Percentiles rank a stretch among this genome's conserved stretches.
Conservation (phyloP, 108 stramenopile species). For the Poteriospumella lacustris region DNA sequence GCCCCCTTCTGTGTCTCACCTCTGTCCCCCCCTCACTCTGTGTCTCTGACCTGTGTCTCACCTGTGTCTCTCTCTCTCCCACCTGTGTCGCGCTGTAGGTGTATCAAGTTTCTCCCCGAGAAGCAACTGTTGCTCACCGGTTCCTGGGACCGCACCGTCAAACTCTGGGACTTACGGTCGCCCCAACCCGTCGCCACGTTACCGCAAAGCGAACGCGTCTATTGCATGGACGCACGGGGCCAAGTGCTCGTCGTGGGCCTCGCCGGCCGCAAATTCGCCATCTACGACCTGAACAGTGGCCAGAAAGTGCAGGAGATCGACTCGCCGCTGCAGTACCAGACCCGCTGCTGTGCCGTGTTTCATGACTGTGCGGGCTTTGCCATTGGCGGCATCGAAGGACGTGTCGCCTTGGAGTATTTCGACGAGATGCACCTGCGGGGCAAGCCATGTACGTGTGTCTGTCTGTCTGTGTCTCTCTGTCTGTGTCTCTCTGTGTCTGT, state of each 20-base stretch:
- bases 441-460: no score
- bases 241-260: slow-evolving; percentile 74
- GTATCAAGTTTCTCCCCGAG: slow-evolving; percentile 59
- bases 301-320: slow-evolving; percentile 58
- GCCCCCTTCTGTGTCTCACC: no score
- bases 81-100: no score
- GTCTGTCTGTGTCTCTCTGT: no score
- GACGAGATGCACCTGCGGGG: slow-evolving; percentile 42
- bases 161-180: slow-evolving; percentile 78
- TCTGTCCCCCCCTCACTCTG: no score
- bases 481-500: no score
- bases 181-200: slow-evolving; percentile 68
- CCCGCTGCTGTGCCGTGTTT: slow-evolving; percentile 72
- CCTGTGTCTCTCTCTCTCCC: no score
- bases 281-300: slow-evolving; percentile 64
- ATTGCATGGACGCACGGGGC: slow-evolving; percentile 72
- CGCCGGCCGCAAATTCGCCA: slow-evolving; percentile 67
- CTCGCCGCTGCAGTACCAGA: slow-evolving; percentile 78
- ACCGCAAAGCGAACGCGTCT: slow-evolving; percentile 72
- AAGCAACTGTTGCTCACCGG: slow-evolving; percentile 70
- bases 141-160: slow-evolving; percentile 65
- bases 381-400: slow-evolving; percentile 88
- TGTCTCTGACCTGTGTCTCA: no score
- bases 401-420: slow-evolving; percentile 92
- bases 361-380: slow-evolving; percentile 70